Evolutionary conservation across 2,329 filamentous ascomycete species (phyloP).

Genomic region (Colletotrichum endophyticum): DNA sequence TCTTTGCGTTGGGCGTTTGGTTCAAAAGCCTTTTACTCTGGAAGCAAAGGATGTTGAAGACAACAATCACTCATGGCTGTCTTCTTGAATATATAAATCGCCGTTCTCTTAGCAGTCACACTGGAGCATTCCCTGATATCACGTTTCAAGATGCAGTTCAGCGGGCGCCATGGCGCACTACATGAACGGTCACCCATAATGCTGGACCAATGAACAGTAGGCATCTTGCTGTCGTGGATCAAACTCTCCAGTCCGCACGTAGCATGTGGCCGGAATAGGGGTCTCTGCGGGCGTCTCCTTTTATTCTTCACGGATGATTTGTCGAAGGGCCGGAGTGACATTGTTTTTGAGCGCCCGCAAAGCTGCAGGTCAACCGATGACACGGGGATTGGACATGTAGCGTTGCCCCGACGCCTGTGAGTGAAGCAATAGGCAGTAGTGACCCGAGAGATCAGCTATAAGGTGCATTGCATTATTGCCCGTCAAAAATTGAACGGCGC

Average conservation of each 20-base stretch:
- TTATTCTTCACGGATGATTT: background rate
- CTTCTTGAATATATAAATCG: background rate
- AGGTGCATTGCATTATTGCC: background rate
- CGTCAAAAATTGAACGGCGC: background rate
- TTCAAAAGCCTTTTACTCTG: background rate
- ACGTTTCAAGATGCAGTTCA: background rate
- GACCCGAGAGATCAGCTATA: background rate
- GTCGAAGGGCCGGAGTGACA: accelerated
- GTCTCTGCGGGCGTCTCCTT: background rate
- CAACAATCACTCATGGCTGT: background rate
- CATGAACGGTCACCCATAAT: no score
- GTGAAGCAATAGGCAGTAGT: background rate
- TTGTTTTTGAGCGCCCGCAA: background rate
- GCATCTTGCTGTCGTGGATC: background rate
- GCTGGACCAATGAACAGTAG: background rate
- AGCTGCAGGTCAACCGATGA: background rate
- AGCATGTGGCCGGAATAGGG: background rate
- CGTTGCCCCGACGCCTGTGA: background rate
- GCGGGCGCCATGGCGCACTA: background rate
- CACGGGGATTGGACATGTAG: accelerated
- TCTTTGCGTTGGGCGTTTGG: background rate
- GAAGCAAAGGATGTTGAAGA: background rate
- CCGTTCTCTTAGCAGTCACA: background rate
- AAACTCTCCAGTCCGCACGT: background rate
- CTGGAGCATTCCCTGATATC: background rate